These are phyloP conservation scores for Rhexocercosporidium sp. DNA, from an alignment of 2,329 filamentous ascomycete species.

Conservation along the genomic window DNA sequence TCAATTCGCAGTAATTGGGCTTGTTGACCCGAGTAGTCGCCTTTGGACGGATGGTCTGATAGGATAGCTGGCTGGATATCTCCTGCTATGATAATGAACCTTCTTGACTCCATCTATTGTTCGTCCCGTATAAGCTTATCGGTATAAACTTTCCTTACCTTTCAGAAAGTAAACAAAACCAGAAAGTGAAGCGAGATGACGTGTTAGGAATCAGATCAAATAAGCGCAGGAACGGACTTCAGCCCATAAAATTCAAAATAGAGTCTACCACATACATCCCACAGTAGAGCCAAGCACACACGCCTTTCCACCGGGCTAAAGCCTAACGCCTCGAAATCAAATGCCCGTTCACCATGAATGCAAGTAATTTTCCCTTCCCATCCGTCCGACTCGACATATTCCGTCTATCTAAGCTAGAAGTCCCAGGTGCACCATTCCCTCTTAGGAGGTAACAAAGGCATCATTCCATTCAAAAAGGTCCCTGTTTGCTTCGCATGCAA, in stretches of 20 bases:
- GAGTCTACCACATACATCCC: neutral
- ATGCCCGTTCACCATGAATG: neutral
- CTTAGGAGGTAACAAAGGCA: slow-evolving; percentile 80
- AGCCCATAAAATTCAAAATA: neutral
- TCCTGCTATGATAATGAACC: slow-evolving; percentile 2
- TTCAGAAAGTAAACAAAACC: neutral
- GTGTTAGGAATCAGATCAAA: neutral
- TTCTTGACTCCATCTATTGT: neutral
- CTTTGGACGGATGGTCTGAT: neutral
- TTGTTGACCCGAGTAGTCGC: neutral
- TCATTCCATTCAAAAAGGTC: slow-evolving; percentile 69
- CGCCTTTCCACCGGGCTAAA: neutral
- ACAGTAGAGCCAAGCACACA: neutral
- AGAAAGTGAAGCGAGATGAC: neutral
- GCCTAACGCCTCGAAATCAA: neutral
- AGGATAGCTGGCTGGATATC: slow-evolving; percentile 10
- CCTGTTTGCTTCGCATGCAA: slow-evolving; percentile 67
- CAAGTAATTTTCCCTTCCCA: neutral
- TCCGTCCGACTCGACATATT: neutral
- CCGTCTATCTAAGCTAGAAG: slow-evolving; percentile 54
- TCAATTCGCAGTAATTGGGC: neutral
- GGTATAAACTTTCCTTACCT: no score
- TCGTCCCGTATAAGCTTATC: no score
- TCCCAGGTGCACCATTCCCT: slow-evolving; percentile 77
- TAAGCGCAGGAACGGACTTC: neutral